Evolutionary conservation across 805 yeast species (phyloP).

Genomic region (Nakazawaea molendinolei): DNA sequence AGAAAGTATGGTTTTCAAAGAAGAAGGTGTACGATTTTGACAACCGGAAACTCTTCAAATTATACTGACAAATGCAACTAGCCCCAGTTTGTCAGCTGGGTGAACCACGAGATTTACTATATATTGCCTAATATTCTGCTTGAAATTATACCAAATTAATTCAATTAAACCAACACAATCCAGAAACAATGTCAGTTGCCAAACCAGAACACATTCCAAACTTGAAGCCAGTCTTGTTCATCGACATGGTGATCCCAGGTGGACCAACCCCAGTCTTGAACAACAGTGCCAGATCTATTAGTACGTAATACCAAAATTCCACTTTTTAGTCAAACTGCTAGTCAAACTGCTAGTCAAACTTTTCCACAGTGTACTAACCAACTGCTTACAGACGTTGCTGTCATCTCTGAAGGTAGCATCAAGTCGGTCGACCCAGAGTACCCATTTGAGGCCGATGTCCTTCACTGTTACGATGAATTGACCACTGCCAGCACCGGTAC

Average conservation of each 20-base stretch:
- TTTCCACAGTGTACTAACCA: background rate
- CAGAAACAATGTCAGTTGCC: background rate
- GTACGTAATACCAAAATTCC: constrained; percentile 1
- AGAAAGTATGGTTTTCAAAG: no score
- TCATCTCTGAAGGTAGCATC: constrained; percentile 28
- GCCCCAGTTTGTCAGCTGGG: no score
- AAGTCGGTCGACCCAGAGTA: constrained; percentile 28
- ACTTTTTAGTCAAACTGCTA: no score
- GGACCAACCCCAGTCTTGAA: constrained; percentile 2
- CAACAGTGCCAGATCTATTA: background rate
- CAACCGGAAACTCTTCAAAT: no score
- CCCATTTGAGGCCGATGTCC: constrained; percentile 32
- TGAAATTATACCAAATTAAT: background rate
- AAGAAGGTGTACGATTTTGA: no score
- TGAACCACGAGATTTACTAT: no score
- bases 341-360: background rate
- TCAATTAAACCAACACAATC: no score
- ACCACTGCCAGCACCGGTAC: constrained; percentile 19
- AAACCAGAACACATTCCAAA: constrained; percentile 3
- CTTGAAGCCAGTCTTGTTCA: constrained; percentile 8
- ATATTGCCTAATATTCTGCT: no score
- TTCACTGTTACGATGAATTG: constrained; percentile 43
- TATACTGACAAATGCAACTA: no score
- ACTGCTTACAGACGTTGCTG: background rate
- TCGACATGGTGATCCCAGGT: constrained; percentile 3